Evolutionary conservation across 1,139 yeast genomes (phyloP).

Genomic region (Scheffersomyces titani): DNA sequence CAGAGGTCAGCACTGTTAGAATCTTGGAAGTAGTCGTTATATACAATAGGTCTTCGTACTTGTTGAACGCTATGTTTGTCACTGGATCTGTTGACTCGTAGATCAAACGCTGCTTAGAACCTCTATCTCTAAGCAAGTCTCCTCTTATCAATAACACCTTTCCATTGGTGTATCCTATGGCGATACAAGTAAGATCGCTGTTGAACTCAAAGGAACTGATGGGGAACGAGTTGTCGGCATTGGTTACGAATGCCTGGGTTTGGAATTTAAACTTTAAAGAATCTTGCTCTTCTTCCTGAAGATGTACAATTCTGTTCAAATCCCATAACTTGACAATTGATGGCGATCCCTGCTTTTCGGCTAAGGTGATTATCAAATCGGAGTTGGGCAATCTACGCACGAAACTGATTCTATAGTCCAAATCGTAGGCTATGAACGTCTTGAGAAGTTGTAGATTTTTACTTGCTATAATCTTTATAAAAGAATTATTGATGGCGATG

Average conservation of each 20-base stretch:
- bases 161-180: slow-evolving; percentile 88
- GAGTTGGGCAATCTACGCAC: slow-evolving; percentile 49
- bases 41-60: slow-evolving; percentile 48
- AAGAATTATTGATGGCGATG: slow-evolving; percentile 57
- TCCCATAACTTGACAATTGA: slow-evolving; percentile 74
- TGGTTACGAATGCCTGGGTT: slow-evolving; percentile 35
- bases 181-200: slow-evolving; percentile 62
- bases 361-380: slow-evolving; percentile 64
- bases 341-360: slow-evolving; percentile 73
- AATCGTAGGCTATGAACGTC: slow-evolving; percentile 64
- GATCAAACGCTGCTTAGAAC: slow-evolving; percentile 81
- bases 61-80: slow-evolving; percentile 68
- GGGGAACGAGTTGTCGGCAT: slow-evolving; percentile 70
- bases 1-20: slow-evolving; percentile 74
- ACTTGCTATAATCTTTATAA: slow-evolving; percentile 58
- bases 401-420: slow-evolving; percentile 63
- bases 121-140: slow-evolving; percentile 84
- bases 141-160: slow-evolving; percentile 81
- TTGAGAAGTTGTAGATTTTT: slow-evolving; percentile 44
- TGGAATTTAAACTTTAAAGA: slow-evolving; percentile 32
- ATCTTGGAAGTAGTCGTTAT: slow-evolving; percentile 72
- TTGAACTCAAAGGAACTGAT: slow-evolving; percentile 65
- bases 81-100: slow-evolving; percentile 77
- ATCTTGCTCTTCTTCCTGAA: slow-evolving; percentile 38
- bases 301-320: slow-evolving; percentile 46